Conservation (phyloP, 1,284 basidiomycete species). For the Boletus albobrunnescens region DNA sequence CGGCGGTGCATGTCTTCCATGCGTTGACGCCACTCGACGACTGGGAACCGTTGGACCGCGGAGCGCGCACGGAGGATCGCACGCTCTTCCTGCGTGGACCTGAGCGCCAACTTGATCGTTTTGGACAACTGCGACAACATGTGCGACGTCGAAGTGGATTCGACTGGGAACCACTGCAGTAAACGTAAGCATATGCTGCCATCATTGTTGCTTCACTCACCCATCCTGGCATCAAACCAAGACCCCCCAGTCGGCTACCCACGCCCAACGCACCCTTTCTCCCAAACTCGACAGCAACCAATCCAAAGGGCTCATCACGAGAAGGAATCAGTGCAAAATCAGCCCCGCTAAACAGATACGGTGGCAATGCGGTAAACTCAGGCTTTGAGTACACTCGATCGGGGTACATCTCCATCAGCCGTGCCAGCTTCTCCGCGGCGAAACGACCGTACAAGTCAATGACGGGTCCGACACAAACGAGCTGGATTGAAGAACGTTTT, state of each 20-base stretch:
- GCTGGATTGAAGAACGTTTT: constrained; percentile 80
- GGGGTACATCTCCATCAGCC: constrained; percentile 91
- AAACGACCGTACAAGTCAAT: constrained; percentile 93
- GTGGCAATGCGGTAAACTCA: constrained; percentile 90
- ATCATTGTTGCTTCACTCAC: constrained; percentile 40
- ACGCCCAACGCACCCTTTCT: constrained; percentile 93
- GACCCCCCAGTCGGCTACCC: constrained; percentile 85
- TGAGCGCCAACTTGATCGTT: constrained; percentile 89
- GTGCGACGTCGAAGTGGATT: constrained; percentile 84
- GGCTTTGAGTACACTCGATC: constrained; percentile 91
- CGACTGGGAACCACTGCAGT: constrained; percentile 87
- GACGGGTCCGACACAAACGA: constrained; percentile 87
- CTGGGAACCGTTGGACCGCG: constrained; percentile 91
- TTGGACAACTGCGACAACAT: constrained; percentile 94
- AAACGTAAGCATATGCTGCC: constrained; percentile 5
- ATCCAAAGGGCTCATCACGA: constrained; percentile 91
- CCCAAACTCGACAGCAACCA: constrained; percentile 93
- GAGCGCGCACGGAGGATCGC: constrained; percentile 88
- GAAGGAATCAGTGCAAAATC: constrained; percentile 93
- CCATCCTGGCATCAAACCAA: constrained; percentile 96
- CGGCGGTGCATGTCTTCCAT: constrained; percentile 92
- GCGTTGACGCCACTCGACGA: constrained; percentile 92
- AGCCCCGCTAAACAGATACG: constrained; percentile 88
- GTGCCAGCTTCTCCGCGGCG: constrained; percentile 86
- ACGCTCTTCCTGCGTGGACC: constrained; percentile 85